Evolutionary conservation across 208 protist genomes (phyloP).

Genomic region (Acanthamoeba divionensis): DNA sequence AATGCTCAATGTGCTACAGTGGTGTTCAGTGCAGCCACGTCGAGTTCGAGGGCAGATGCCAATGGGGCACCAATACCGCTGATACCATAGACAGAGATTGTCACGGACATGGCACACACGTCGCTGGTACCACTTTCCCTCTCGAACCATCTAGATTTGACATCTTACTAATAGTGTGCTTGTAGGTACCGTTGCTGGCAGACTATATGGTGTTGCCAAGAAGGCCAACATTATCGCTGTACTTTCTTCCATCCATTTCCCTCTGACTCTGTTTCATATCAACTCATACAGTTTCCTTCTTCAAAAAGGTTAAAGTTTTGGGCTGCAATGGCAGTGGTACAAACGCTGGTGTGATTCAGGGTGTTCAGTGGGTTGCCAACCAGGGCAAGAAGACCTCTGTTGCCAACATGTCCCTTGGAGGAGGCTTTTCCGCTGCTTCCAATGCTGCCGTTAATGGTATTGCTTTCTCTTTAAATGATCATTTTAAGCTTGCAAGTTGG

Average conservation of each 20-base stretch:
- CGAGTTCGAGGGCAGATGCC: conserved; percentile 29
- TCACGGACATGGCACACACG: conserved; percentile 64
- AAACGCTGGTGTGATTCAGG: conserved; percentile 41
- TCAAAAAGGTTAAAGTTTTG: conserved; percentile 38
- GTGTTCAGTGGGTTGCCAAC: conserved; percentile 50
- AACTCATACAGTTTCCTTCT: background rate
- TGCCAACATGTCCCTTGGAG: conserved; percentile 60
- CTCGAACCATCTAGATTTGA: no score
- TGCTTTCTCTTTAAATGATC: no score
- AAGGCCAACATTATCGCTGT: conserved; percentile 23
- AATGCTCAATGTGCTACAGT: background rate
- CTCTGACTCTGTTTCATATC: no score
- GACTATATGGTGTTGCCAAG: background rate
- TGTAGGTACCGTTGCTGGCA: background rate
- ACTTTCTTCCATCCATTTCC: no score
- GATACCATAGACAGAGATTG: conserved; percentile 35
- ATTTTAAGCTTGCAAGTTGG: no score
- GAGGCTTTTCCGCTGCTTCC: conserved; percentile 1
- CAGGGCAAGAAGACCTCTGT: background rate
- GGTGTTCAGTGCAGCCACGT: conserved; percentile 25
- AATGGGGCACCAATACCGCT: conserved; percentile 47
- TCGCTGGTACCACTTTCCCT: conserved; percentile 1
- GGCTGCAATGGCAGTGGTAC: conserved; percentile 41
- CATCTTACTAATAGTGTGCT: background rate
- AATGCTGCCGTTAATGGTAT: conserved; percentile 38